Evolutionary conservation across 768 basidiomycete species (phyloP).

Genomic region (Myochromella boudieri): DNA sequence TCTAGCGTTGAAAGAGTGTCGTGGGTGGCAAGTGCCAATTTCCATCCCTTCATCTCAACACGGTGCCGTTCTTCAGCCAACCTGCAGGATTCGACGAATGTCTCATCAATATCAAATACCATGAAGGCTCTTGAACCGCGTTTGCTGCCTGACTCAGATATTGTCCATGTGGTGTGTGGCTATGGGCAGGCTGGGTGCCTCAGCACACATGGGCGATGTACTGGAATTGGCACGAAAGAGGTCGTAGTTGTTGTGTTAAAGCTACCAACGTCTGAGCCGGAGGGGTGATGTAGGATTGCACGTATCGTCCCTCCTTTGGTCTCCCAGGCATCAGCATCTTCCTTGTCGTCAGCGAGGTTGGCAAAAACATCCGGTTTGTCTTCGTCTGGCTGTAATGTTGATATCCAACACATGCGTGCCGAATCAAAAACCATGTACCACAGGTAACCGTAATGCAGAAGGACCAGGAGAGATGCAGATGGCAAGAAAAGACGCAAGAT

Average conservation of each 20-base stretch:
- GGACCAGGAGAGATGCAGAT: conserved; percentile 3
- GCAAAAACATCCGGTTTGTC: conserved; percentile 97
- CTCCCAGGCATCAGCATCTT: conserved; percentile 71
- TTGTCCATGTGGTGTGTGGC: conserved; percentile 62
- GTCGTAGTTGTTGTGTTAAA: conserved; percentile 27
- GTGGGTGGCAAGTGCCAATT: conserved; percentile 31
- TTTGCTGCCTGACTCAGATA: conserved; percentile 76
- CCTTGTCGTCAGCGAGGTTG: conserved; percentile 88
- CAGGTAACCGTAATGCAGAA: conserved; percentile 11
- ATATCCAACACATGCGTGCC: conserved; percentile 92
- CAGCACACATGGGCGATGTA: conserved; percentile 28
- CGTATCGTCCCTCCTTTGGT: conserved; percentile 80
- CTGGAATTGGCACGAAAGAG: conserved; percentile 22
- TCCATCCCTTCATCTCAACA: conserved; percentile 85
- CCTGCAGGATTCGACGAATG: conserved; percentile 69
- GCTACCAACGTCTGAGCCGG: conserved; percentile 32
- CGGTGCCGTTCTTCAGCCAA: conserved; percentile 82
- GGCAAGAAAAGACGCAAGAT: neutral
- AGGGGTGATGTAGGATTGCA: conserved; percentile 42
- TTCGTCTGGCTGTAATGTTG: conserved; percentile 79
- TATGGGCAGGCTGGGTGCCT: conserved; percentile 58
- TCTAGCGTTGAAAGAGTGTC: conserved; percentile 48
- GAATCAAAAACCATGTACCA: conserved; percentile 94
- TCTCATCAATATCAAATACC: conserved; percentile 75
- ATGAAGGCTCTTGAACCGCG: conserved; percentile 80